Evolutionary conservation across 352 stramenopile genomes (phyloP).

Genomic region (Pythium volutum): DNA sequence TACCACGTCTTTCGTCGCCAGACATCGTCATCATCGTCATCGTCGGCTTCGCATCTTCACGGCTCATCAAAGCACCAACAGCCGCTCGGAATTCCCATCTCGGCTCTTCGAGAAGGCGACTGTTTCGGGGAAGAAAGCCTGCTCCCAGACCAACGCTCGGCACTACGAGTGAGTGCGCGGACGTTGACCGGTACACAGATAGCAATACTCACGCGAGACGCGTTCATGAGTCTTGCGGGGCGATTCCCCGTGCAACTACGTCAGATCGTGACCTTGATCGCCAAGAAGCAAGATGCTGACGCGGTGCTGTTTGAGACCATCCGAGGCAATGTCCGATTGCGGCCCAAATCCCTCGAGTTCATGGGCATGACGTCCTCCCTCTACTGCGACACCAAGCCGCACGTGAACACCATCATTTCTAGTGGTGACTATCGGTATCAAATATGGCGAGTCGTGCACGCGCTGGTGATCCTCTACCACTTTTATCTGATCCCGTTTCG

Average conservation of each 20-base stretch:
- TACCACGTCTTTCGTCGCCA: neutral
- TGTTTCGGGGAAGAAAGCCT: slow-evolving; percentile 61
- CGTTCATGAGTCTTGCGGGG: slow-evolving; percentile 17
- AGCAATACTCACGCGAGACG: slow-evolving; percentile 1
- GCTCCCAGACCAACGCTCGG: slow-evolving; percentile 2
- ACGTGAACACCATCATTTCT: slow-evolving; percentile 17
- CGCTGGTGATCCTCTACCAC: slow-evolving; percentile 36
- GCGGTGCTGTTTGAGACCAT: slow-evolving; percentile 12
- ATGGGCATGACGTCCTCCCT: slow-evolving; percentile 16
- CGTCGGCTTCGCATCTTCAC: neutral
- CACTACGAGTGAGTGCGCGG: slow-evolving; percentile 20
- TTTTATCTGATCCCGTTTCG: slow-evolving; percentile 35
- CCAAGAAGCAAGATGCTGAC: slow-evolving; percentile 16
- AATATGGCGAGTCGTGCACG: slow-evolving; percentile 40
- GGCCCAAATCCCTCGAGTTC: slow-evolving; percentile 15
- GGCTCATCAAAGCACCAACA: neutral
- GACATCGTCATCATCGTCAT: neutral
- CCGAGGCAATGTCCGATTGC: slow-evolving; percentile 6
- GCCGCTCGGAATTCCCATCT: slow-evolving; percentile 32
- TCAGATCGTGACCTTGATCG: slow-evolving; percentile 21
- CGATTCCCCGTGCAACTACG: slow-evolving; percentile 19
- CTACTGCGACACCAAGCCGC: slow-evolving; percentile 15
- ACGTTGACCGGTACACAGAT: slow-evolving; percentile 18
- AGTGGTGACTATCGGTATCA: slow-evolving; percentile 1
- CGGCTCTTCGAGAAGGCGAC: slow-evolving; percentile 44